phyloP scores from a whole-genome alignment of 768 basidiomycete genomes.

The Agaricus sinodeliciosus region DNA sequence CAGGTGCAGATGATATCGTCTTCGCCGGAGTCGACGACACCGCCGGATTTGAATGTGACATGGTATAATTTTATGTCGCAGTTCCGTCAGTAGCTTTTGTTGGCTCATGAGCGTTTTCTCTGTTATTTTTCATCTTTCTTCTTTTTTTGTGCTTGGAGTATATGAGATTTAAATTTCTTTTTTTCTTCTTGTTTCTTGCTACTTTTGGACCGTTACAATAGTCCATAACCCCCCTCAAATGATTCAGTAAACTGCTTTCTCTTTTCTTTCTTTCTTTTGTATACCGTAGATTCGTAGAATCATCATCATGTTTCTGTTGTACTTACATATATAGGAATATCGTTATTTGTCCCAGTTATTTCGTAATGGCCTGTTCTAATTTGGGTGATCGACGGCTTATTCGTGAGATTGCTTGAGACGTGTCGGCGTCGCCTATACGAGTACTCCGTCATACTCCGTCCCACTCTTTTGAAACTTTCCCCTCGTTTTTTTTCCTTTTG shows the following conservation, averaged over 20 bases:
- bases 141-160: not conserved
- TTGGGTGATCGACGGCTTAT: not conserved
- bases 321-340: slow-evolving; percentile 13
- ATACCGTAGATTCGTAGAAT: not conserved
- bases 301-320: not conserved
- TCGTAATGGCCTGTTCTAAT: slow-evolving; percentile 7
- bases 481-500: slow-evolving; percentile 10
- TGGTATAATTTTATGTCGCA: slow-evolving; percentile 46
- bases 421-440: slow-evolving; percentile 1
- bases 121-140: not conserved
- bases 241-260: not conserved
- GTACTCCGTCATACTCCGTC: not conserved
- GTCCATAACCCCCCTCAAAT: not conserved
- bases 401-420: slow-evolving; percentile 8
- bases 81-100: slow-evolving; percentile 25
- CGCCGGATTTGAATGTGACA: slow-evolving; percentile 32
- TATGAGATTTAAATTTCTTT: not conserved
- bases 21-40: slow-evolving; percentile 14
- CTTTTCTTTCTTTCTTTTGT: not conserved
- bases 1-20: slow-evolving; percentile 23
- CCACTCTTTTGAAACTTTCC: not conserved
- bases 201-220: not conserved
- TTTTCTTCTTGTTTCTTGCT: not conserved
- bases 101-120: not conserved
- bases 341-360: slow-evolving; percentile 25